Conservation (phyloP, 2,329 filamentous ascomycete species). For the Cadophora malorum region DNA sequence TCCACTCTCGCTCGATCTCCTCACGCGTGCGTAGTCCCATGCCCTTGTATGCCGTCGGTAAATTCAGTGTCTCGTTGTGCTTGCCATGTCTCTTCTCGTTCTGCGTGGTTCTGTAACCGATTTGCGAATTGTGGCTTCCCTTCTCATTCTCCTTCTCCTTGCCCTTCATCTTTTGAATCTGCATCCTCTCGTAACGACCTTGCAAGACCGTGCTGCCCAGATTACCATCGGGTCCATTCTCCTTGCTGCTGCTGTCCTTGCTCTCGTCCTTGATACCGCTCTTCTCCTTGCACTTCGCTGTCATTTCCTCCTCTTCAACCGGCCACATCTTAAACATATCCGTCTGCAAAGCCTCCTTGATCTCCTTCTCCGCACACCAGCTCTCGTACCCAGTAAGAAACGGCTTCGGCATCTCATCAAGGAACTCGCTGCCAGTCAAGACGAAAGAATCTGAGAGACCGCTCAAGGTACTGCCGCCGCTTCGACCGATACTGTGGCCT, state of each 20-base stretch:
- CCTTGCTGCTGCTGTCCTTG: background rate
- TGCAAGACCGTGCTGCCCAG: background rate
- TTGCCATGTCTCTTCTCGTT: background rate
- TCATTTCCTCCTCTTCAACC: constrained; percentile 3
- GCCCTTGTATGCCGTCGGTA: background rate
- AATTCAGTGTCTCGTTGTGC: background rate
- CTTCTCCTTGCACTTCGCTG: background rate
- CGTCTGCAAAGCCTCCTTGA: constrained; percentile 14
- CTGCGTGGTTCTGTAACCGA: background rate
- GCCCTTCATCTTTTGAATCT: background rate
- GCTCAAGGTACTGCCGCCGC: background rate
- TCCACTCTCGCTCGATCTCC: constrained; percentile 20
- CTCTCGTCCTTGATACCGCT: background rate
- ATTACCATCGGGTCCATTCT: background rate
- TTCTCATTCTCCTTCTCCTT: constrained; percentile 9
- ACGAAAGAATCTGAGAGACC: background rate
- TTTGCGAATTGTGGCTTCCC: background rate
- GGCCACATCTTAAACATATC: constrained; percentile 23
- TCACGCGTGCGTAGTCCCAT: background rate
- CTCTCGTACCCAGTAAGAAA: background rate
- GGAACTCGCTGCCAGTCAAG: constrained; percentile 1
- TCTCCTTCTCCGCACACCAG: background rate
- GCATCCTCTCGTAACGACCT: background rate
- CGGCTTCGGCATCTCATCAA: background rate
- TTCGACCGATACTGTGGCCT: background rate